Conservation (phyloP, 352 stramenopile genomes). For the Pythium rishiriense region DNA sequence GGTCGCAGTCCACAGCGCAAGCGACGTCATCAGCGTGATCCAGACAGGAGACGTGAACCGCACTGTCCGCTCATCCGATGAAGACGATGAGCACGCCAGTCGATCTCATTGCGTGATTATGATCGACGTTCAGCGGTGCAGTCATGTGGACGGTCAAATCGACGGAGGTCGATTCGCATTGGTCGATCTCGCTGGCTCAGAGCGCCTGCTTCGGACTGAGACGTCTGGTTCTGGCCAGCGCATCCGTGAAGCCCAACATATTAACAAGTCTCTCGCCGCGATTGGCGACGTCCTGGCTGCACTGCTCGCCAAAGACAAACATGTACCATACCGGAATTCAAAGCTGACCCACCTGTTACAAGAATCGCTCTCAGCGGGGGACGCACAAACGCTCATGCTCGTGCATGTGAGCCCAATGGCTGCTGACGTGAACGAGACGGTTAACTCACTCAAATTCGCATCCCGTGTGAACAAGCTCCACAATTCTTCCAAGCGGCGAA, state of each 20-base stretch:
- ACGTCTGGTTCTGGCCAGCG: conserved; percentile 25
- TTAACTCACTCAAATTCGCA: conserved; percentile 82
- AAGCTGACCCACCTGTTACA: conserved; percentile 87
- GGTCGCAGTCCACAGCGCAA: conserved; percentile 31
- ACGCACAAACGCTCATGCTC: conserved; percentile 55
- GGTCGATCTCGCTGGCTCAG: conserved; percentile 81
- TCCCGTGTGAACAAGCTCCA: conserved; percentile 52
- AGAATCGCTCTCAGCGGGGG: conserved; percentile 51
- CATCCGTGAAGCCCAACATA: conserved; percentile 71
- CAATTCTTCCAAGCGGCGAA: conserved; percentile 38
- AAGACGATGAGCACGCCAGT: conserved; percentile 45
- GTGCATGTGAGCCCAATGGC: conserved; percentile 61
- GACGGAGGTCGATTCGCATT: conserved; percentile 55
- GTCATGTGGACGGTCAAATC: conserved; percentile 39
- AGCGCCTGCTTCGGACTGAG: conserved; percentile 60
- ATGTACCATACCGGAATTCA: conserved; percentile 83
- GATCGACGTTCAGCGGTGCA: conserved; percentile 56
- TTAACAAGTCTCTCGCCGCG: conserved; percentile 81
- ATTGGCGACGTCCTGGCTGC: conserved; percentile 72
- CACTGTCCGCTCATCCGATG: conserved; percentile 21
- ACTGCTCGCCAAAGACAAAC: conserved; percentile 73
- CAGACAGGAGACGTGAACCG: conserved; percentile 38
- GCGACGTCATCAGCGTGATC: conserved; percentile 45
- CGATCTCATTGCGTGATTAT: conserved; percentile 62
- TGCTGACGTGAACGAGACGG: conserved; percentile 60